Evolutionary conservation across 2,329 filamentous ascomycete species (phyloP).

Genomic region (Epichloe typhina): DNA sequence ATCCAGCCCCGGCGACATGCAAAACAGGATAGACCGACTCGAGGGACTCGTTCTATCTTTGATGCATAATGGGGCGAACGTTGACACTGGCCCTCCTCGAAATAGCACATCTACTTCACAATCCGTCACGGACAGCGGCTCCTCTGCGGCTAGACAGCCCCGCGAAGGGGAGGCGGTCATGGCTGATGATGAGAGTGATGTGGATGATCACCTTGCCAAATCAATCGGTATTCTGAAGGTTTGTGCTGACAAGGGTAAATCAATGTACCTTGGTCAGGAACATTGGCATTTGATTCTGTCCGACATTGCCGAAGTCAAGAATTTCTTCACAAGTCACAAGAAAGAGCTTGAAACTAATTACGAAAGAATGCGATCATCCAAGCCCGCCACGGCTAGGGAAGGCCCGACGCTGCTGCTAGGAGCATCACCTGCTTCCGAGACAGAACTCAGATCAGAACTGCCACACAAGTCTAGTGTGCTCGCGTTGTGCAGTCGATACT

Average conservation of each 20-base stretch:
- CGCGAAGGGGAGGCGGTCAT: conserved; percentile 41
- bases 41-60: conserved; percentile 84
- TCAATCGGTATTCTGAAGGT: conserved; percentile 76
- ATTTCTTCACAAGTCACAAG: conserved; percentile 75
- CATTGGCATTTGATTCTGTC: conserved; percentile 72
- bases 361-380: conserved; percentile 59
- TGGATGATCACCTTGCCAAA: conserved; percentile 53
- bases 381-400: conserved; percentile 43
- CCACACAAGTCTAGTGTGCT: conserved; percentile 75
- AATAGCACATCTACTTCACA: conserved; percentile 22
- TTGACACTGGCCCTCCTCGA: conserved; percentile 26
- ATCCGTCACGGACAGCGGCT: conserved; percentile 29
- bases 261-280: conserved; percentile 68
- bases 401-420: conserved; percentile 72
- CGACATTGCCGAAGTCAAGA: conserved; percentile 86
- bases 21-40: conserved; percentile 90
- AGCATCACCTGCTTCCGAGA: conserved; percentile 54
- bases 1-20: conserved; percentile 81
- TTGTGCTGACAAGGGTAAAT: conserved; percentile 62
- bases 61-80: conserved; percentile 69
- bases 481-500: conserved; percentile 75
- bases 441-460: conserved; percentile 66
- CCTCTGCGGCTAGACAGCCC: conserved; percentile 33
- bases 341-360: conserved; percentile 78
- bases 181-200: conserved; percentile 50